Evolutionary conservation across 352 stramenopile genomes (phyloP), one percentile per base, ranked within the genome.

Genomic region (Pythium rishiriense): DNA sequence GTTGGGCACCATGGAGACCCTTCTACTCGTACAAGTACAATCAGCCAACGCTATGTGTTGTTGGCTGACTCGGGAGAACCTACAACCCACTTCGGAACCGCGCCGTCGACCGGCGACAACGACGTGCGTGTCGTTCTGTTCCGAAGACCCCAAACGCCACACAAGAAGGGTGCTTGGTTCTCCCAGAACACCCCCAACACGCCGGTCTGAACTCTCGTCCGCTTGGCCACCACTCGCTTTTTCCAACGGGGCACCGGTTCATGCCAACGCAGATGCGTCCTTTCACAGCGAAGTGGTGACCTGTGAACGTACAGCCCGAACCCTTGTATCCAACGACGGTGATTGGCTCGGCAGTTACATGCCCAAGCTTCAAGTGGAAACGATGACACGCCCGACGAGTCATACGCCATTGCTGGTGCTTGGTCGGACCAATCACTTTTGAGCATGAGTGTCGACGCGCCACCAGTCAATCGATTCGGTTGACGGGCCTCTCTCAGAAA

Each of bases 331-430:
- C 5, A 39, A 46, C 35, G 4, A 0, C 15, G 37, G 1, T 52
- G 64, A 64, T 65, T 65, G 55, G 49, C n/a, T 48, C 3, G 25
- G 28, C 37, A 25, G 14, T 43, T 1, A 15, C 17, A 14, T 14
- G 10, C 4, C n/a, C 7, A 22, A 57, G 35, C 14, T 75, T 74
- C 72, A 79, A 79, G 45, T 63, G 19, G n/a, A 54, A 42, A 19
- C 41, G 62, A 63, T 79, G 72, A 74, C 72, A 74, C 72, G 64
- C 62, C 53, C 65, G 69, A 80, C 66, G 70, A 68, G 73, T 26
- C 58, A 45, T 17, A 33, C 19, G 37, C 19, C 2, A 14, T 12
- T 66, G 50, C 58, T 58, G 60, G 19, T 48, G 52, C 59, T 65
- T 57, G 45, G 49, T 57, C 41, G 37, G 37, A 31, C 66, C 66